These are phyloP conservation scores for Trypanosoma brucei DNA, from an alignment of 208 protist species.

Conservation along the genomic window DNA sequence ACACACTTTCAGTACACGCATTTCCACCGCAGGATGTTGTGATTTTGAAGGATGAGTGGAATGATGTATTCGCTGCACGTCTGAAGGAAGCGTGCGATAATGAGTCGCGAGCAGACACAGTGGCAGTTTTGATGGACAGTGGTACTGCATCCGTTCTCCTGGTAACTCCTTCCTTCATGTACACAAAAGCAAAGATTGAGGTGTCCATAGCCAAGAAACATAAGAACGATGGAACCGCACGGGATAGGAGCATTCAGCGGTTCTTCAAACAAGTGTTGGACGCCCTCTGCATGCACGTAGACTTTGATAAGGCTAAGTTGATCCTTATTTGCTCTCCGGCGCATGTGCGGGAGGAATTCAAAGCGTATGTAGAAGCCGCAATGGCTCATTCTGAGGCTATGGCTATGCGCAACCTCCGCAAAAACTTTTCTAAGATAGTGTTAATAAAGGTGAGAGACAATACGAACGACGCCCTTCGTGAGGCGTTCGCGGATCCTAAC, in stretches of 20 bases:
- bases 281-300: slow-evolving; percentile 83
- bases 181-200: slow-evolving; percentile 87
- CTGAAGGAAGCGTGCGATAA: slow-evolving; percentile 76
- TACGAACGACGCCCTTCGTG: slow-evolving; percentile 81
- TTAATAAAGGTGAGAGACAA: slow-evolving; percentile 83
- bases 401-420: slow-evolving; percentile 60
- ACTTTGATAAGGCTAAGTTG: slow-evolving; percentile 93
- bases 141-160: slow-evolving; percentile 91
- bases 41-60: slow-evolving; percentile 91
- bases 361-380: slow-evolving; percentile 42
- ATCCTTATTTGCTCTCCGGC: slow-evolving; percentile 93
- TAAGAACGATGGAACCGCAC: slow-evolving; percentile 68
- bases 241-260: slow-evolving; percentile 84
- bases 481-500: slow-evolving; percentile 83
- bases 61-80: slow-evolving; percentile 51
- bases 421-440: slow-evolving; percentile 91
- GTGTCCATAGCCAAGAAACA: slow-evolving; percentile 84
- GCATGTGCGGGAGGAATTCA: slow-evolving; percentile 90
- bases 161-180: slow-evolving; percentile 90
- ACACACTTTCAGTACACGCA: slow-evolving; percentile 92
- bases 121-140: slow-evolving; percentile 94
- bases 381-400: slow-evolving; percentile 35
- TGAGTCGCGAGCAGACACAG: slow-evolving; percentile 80
- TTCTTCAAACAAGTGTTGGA: slow-evolving; percentile 93
- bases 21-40: slow-evolving; percentile 86